Percentiles rank a stretch among this genome's conserved stretches.
These are phyloP conservation scores for Anethum foeniculum DNA, from an alignment of 140 eudicot genomes.

Conservation along the genomic window DNA sequence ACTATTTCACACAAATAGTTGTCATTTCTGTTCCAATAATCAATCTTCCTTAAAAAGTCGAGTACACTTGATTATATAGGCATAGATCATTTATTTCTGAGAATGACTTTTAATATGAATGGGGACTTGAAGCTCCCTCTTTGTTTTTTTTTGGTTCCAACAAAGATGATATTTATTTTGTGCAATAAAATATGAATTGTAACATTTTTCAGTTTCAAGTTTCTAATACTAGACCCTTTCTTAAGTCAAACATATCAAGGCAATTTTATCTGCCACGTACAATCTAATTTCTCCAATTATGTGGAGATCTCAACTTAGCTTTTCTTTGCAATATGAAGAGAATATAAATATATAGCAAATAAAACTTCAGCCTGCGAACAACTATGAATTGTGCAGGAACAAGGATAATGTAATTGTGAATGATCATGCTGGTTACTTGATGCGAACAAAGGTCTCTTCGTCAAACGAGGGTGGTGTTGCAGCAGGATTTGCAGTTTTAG, in stretches of 20 bases:
- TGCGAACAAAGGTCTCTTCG: slow-evolving; percentile 93
- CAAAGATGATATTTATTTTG: background rate
- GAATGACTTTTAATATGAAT: background rate
- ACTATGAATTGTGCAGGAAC: slow-evolving; percentile 42
- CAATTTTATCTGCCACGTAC: background rate
- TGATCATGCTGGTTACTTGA: slow-evolving; percentile 62
- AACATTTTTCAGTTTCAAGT: no score
- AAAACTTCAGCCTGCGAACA: background rate
- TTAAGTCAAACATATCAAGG: background rate
- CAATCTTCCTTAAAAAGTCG: background rate
- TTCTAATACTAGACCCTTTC: background rate
- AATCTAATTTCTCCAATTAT: background rate
- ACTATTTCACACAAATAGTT: background rate
- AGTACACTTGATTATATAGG: background rate
- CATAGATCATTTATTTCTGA: background rate
- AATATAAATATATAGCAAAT: background rate
- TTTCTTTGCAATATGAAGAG: background rate
- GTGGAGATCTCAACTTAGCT: background rate
- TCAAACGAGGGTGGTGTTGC: slow-evolving; percentile 96
- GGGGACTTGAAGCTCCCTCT: background rate
- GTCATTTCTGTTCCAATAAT: background rate
- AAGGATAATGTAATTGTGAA: slow-evolving; percentile 48
- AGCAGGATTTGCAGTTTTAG: slow-evolving; percentile 91
- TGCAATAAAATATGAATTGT: background rate
- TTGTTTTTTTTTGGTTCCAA: background rate